A percentile compares a stretch with the other conserved stretches of the same genome.
Evolutionary conservation across 169 alveolate genomes (phyloP).

Genomic region (Plasmodium fragile): DNA sequence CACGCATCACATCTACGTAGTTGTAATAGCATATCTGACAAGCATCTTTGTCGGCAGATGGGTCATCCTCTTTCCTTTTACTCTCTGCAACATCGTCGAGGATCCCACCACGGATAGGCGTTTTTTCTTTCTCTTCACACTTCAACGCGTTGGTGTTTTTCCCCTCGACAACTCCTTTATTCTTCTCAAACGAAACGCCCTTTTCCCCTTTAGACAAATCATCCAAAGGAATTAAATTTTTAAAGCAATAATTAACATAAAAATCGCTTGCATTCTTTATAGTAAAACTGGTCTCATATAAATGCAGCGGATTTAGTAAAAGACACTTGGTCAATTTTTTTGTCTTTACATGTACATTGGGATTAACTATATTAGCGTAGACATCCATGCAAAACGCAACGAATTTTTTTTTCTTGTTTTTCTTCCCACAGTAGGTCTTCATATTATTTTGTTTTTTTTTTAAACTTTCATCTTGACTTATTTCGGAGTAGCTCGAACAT

Average conservation of each 20-base stretch:
- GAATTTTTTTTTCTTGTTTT: conserved; percentile 37
- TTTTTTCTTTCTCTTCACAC: not conserved
- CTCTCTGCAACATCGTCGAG: not conserved
- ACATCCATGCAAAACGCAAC: conserved; percentile 23
- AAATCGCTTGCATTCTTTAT: conserved; percentile 41
- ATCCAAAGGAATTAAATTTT: conserved; percentile 6
- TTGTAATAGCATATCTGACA: conserved; percentile 32
- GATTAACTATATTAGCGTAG: conserved; percentile 68
- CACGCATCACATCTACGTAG: conserved; percentile 29
- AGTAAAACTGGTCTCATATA: conserved; percentile 51
- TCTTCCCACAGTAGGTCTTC: conserved; percentile 31
- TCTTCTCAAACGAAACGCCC: not conserved
- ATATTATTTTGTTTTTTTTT: conserved; percentile 48
- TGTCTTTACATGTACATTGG: conserved; percentile 33
- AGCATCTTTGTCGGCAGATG: not conserved
- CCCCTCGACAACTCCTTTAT: not conserved
- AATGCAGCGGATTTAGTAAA: conserved; percentile 34
- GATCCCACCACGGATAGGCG: not conserved
- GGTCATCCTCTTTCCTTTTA: not conserved
- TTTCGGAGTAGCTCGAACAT: conserved; percentile 48
- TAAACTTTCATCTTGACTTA: conserved; percentile 34
- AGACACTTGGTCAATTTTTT: conserved; percentile 19
- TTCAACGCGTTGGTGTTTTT: not conserved
- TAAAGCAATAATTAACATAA: conserved; percentile 57
- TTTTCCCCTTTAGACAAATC: conserved; percentile 8